Evolutionary conservation across 2,329 filamentous ascomycete genomes (phyloP), one percentile per base, ranked within the genome.

Genomic region (Alternaria sp.): DNA sequence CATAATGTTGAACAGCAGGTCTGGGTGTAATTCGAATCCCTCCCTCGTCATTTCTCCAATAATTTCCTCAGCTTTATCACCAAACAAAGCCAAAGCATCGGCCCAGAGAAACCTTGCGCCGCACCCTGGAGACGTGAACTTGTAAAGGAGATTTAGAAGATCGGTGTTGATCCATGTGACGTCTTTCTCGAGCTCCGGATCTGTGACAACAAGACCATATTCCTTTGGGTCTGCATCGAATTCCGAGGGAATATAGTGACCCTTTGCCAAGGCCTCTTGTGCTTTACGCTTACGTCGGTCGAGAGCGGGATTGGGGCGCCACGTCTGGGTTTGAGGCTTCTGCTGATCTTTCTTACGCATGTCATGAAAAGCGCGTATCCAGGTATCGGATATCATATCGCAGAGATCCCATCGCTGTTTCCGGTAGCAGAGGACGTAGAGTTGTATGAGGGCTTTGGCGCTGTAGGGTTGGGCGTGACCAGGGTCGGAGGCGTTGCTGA

Each of bases 21-120:
- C 73, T 6, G 24, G 28, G 43, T 69, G 65, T 57, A 67, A 55
- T 14, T 52, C 16, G 7, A 36, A 8, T 0, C 59, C 54, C 2
- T 16, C 7, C 20, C 44, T 41, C 3, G 42, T 59, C 28, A 59
- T 54, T 1, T 11, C 28, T 2, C 34, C 52, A 6, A 63, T 53
- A 7, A 54, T 34, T 2, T 56, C 16, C 20, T 72, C 67, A 2
- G 68, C 36, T n/a, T 54, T 44, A 1, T 57, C 32, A 5, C 75
- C 75, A 7, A 59, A 47, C 7, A 78, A 65, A 14, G 73, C 67
- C 20, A 78, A 62, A 1, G 74, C 63, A 39, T 78, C 75, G 0
- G 74, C 74, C 74, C 74, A 78, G 2, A 78, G 58, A 1, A 68
- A n/a, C 5, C 75, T 67, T 9, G 70, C 74, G 4, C 71, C 73